Base-by-base conservation (phyloP, 176 grass and related monocot species). In the sorghum (Sorghum bicolor) region DNA sequence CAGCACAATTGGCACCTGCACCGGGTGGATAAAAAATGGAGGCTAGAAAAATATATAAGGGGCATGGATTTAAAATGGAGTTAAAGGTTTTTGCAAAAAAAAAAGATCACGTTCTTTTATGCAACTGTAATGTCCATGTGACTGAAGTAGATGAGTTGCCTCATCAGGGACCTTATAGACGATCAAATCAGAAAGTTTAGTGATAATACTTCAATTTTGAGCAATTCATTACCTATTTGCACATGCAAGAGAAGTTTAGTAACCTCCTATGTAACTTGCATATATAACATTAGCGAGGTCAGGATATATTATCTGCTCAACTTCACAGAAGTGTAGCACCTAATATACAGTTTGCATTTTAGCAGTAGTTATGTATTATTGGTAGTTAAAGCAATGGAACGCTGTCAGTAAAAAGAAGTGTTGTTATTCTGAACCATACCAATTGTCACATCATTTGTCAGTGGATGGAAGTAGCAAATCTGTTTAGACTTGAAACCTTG, bases 401-500 rank as follows among this genome's bases (percentile, higher is more conserved):
- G 17, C 3, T 8, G 37, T 72, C 4, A 77, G 58, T 50, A 34
- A 83, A 79, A 74, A 69, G 29, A 82, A 72, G 57, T 52, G 58
- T 52, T 44, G 14, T 40, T 43, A 86, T 22, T 66, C 52, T 66
- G n/a, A 58, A 62, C 50, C 76, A 89, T 94, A 99, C 96, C 92
- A 77, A 99, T 88, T 36, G 93, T 99, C 12, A 96, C 83, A 64
- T 99, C 93, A 94, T 99, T 99, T 85, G 89, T 92, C 83, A 96
- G 87, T 82, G 96, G 96, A 88, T 99, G 96, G 76, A 99, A 96
- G 77, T 88, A 96, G 65, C 96, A 95, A 73, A 50, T 92, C 26
- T 81, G 79, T 53, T 94, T 86, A 58, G 93, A 81, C 70, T 87
- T 94, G 66, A 96, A 92, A 67, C 96, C 93, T 83, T 90, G 86